Base-by-base conservation (phyloP, 2,329 filamentous ascomycete genomes). In the Talaromyces sp. region DNA sequence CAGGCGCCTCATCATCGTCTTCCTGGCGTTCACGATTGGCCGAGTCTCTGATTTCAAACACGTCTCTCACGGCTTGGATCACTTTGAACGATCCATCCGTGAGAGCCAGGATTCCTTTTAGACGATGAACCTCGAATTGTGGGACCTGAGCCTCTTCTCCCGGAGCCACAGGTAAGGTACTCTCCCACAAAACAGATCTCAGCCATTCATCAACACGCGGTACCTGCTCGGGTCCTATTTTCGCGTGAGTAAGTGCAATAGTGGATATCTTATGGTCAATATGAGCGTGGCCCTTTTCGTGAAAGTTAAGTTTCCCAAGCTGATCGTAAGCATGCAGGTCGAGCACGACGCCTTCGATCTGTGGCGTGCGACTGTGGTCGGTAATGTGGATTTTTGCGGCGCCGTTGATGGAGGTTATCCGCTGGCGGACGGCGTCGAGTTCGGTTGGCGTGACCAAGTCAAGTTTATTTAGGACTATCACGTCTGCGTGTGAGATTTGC, bases 401-500 rank as follows among this genome's bases (percentile, higher is more conserved):
- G 0, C 89, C 89, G 71, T 99, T 99, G 73, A 99, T 97, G 5
- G 91, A 88, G 58, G 83, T 79, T 57, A 97, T 87, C 52, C 94
- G 84, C 17, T 84, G 80, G 63, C 81, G 83, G 8, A 97, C 90
- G 0, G 71, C 75, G n/a, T 84, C 75, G 0, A 97, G 81, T 67
- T 96, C 86, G 7, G 83, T 77, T 1, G 82, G 72, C 6, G 82
- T 85, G 3, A 97, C 92, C 3, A 97, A 80, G 70, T 99, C 94
- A 3, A 88, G 82, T 74, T 99, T 99, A 78, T 99, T 99, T 67
- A 99, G 85, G 43, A 99, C 85, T 51, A 99, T 84, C 9, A 97
- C 91, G 75, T 99, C 94, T 7, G 94, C 94, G 69, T 99, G 93
- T 1, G 92, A 97, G 62, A 99, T 96, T 70, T 99, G 94, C 54